Evolutionary conservation across 2,329 filamentous ascomycete species (phyloP).

Genomic region (Aspergillus aculeatus): DNA sequence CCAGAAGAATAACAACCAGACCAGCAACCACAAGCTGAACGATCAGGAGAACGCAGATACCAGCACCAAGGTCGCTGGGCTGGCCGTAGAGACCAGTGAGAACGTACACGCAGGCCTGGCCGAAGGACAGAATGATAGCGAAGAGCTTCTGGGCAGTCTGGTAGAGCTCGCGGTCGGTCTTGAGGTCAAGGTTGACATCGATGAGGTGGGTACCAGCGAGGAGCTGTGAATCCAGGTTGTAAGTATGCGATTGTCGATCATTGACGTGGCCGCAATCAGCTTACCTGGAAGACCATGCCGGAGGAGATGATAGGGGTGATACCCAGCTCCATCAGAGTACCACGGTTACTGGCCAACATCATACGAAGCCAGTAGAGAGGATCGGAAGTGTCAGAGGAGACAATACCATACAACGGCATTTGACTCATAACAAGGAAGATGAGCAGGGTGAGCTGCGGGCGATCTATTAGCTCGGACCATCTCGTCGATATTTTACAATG

Average conservation of each 20-base stretch:
- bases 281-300: slow-evolving; percentile 95
- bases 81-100: slow-evolving; percentile 97
- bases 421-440: slow-evolving; percentile 99
- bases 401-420: slow-evolving; percentile 98
- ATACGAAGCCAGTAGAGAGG: slow-evolving; percentile 99
- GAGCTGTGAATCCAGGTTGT: slow-evolving; percentile 53
- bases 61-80: slow-evolving; percentile 92
- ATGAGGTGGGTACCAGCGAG: slow-evolving; percentile 99
- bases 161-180: slow-evolving; percentile 99
- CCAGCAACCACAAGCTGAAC: slow-evolving; percentile 97
- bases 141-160: slow-evolving; percentile 99
- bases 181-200: slow-evolving; percentile 99
- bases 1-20: slow-evolving; percentile 97
- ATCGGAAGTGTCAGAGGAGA: slow-evolving; percentile 97
- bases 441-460: slow-evolving; percentile 71
- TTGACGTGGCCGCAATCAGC: slow-evolving; percentile 9
- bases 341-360: slow-evolving; percentile 99
- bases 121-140: slow-evolving; percentile 95
- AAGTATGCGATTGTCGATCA: slow-evolving; percentile 9
- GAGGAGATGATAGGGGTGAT: slow-evolving; percentile 99
- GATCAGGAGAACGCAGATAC: slow-evolving; percentile 96
- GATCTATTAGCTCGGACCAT: slow-evolving; percentile 20
- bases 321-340: slow-evolving; percentile 93
- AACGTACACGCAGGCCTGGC: slow-evolving; percentile 96
- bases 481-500: slow-evolving; percentile 11